Conservation (phyloP, 2,329 filamentous ascomycete species). For the Fusarium oxysporum region DNA sequence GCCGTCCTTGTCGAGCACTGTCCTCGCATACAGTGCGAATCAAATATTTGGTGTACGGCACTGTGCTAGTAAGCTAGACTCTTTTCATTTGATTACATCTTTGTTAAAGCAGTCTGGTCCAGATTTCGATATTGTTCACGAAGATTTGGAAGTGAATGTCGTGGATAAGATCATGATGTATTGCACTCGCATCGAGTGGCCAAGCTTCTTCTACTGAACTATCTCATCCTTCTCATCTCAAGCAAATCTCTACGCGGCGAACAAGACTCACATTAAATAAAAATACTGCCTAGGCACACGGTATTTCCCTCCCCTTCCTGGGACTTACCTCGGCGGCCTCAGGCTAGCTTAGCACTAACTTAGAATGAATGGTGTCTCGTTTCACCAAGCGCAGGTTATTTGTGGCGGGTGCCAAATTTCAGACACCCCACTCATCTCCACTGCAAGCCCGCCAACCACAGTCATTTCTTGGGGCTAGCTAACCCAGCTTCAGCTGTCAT, state of each 20-base stretch:
- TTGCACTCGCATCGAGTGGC: background rate
- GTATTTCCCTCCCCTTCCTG: background rate
- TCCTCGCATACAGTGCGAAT: constrained; percentile 26
- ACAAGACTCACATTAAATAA: background rate
- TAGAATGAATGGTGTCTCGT: constrained; percentile 9
- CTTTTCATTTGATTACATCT: background rate
- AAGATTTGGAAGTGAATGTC: background rate
- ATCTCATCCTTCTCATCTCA: background rate
- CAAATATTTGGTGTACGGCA: background rate
- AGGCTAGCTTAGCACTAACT: constrained; percentile 25
- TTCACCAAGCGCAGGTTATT: constrained; percentile 29
- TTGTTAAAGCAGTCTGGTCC: background rate
- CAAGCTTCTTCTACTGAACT: background rate
- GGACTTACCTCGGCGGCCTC: constrained; percentile 25
- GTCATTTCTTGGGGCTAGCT: background rate
- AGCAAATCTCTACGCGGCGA: background rate
- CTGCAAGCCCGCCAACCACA: constrained; percentile 2
- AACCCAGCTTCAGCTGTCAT: constrained; percentile 9
- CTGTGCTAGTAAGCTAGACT: background rate
- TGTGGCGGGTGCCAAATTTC: constrained; percentile 44
- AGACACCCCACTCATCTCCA: constrained; percentile 14
- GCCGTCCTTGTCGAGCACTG: constrained; percentile 11
- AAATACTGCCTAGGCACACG: background rate
- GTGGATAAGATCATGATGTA: background rate
- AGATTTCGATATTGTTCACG: background rate